A percentile compares a stretch with the other conserved stretches of the same genome.
Conservation (phyloP, 2,329 filamentous ascomycete genomes). For the Ceratocystis colombiana region DNA sequence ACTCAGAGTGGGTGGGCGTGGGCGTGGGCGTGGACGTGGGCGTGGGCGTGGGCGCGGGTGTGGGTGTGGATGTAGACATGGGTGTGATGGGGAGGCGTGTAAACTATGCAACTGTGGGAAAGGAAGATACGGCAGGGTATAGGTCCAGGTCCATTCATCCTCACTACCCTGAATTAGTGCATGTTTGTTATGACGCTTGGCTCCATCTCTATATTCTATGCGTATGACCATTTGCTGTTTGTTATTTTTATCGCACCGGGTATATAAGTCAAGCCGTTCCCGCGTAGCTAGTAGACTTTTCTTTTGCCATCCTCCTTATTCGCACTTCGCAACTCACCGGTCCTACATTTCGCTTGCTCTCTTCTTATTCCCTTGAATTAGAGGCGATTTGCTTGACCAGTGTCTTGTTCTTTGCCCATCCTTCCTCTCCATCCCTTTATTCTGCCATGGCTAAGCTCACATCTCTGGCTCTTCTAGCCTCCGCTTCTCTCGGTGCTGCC, state of each 20-base stretch:
- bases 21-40: background rate
- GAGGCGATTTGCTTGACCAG: constrained; percentile 4
- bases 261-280: background rate
- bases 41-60: background rate
- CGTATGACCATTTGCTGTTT: too few relatives aligned
- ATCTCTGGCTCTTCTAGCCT: constrained; percentile 21
- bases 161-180: background rate
- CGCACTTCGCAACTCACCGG: background rate
- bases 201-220: too few relatives aligned
- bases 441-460: constrained; percentile 21
- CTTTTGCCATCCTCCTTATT: too few relatives aligned
- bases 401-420: background rate
- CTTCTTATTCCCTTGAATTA: background rate
- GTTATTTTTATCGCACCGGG: background rate
- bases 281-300: background rate
- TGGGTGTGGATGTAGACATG: background rate
- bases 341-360: constrained; percentile 13
- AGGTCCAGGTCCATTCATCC: too few relatives aligned
- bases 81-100: background rate
- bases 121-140: too few relatives aligned
- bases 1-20: background rate
- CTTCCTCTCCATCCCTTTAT: background rate
- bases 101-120: background rate
- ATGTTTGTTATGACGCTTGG: background rate
- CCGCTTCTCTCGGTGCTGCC: constrained; percentile 32